Percentiles rank a stretch among this genome's conserved stretches.
These are phyloP conservation scores for Pseudopyricularia javanii DNA, from an alignment of 2,329 filamentous ascomycete genomes.

Conservation along the genomic window DNA sequence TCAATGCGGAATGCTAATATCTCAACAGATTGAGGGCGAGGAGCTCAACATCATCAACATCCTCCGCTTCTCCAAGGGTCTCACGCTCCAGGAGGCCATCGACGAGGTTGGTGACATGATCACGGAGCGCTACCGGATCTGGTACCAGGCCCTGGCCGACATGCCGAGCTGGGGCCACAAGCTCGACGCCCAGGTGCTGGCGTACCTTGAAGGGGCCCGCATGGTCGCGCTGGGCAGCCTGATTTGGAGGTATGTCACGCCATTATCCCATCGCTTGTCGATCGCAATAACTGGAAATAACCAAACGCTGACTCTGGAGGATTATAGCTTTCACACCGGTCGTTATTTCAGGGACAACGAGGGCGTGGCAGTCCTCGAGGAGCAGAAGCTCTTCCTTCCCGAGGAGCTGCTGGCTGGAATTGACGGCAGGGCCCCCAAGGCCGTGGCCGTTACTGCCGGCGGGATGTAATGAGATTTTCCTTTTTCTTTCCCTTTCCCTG, in stretches of 20 bases:
- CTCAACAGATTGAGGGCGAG: not conserved
- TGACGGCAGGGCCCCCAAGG: too few species aligned
- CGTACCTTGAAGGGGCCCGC: slow-evolving; percentile 10
- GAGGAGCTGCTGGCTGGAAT: not conserved
- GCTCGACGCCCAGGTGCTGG: slow-evolving; percentile 11
- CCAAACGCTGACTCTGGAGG: not conserved
- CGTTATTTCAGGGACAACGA: not conserved
- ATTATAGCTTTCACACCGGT: not conserved
- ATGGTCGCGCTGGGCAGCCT: slow-evolving; percentile 12
- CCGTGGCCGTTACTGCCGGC: too few species aligned
- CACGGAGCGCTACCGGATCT: slow-evolving; percentile 10
- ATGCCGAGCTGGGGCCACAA: slow-evolving; percentile 13
- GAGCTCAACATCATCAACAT: slow-evolving; percentile 9
- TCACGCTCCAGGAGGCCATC: slow-evolving; percentile 11
- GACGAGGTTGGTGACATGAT: slow-evolving; percentile 11
- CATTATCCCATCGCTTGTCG: not conserved
- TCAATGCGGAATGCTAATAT: too few species aligned
- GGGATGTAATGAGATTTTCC: too few species aligned
- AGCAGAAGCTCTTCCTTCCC: not conserved
- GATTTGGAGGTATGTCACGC: slow-evolving; percentile 11
- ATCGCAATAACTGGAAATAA: not conserved
- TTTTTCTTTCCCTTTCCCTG: too few species aligned
- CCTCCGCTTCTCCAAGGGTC: slow-evolving; percentile 8
- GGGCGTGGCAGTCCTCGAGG: not conserved
- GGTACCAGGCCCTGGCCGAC: slow-evolving; percentile 11